A percentile compares a stretch with the other conserved stretches of the same genome.
Evolutionary conservation across 73 alveolate species (phyloP).

Genomic region (Breviolum minutum): DNA sequence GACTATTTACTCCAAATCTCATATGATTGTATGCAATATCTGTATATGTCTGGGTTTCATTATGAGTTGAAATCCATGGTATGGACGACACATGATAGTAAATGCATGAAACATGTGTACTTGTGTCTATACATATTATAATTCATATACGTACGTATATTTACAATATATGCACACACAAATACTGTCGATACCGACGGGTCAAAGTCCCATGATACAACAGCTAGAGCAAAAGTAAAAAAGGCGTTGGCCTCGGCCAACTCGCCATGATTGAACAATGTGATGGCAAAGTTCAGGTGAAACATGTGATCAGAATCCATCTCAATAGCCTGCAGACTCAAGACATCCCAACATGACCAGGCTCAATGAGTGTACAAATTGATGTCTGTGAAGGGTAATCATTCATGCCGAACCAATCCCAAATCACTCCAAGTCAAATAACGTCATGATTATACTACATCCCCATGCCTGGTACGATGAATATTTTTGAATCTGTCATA

Average conservation of each 20-base stretch:
- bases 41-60: too few relatives aligned
- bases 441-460: neutral
- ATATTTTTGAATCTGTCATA: neutral
- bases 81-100: too few relatives aligned
- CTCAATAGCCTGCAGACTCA: constrained; percentile 60
- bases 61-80: too few relatives aligned
- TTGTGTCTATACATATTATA: too few relatives aligned
- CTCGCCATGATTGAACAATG: constrained; percentile 97
- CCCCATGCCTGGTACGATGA: neutral
- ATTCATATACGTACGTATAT: too few relatives aligned
- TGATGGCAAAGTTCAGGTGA: constrained; percentile 97
- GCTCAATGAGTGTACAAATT: neutral
- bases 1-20: too few relatives aligned
- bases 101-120: too few relatives aligned
- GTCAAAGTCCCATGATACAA: too few relatives aligned
- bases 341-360: neutral
- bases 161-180: neutral
- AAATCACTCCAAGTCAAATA: neutral
- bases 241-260: constrained; percentile 97
- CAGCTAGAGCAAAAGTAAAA: too few relatives aligned
- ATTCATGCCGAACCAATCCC: neutral
- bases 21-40: too few relatives aligned
- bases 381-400: neutral
- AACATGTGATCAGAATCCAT: constrained; percentile 97
- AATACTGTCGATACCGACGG: too few relatives aligned